Evolutionary conservation across 2,329 filamentous ascomycete genomes (phyloP).

Genomic region (Colletotrichum sp.): DNA sequence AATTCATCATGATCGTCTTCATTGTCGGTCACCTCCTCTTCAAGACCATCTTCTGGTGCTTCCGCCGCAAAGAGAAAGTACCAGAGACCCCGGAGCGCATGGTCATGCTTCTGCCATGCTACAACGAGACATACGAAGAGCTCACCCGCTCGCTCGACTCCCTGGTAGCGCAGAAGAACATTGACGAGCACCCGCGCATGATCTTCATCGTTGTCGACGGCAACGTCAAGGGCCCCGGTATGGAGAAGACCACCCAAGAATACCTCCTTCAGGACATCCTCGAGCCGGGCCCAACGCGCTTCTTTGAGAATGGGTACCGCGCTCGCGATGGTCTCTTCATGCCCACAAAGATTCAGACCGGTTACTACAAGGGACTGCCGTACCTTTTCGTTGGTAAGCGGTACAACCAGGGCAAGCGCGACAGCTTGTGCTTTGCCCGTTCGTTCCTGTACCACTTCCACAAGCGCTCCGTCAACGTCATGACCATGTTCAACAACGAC

Average conservation of each 20-base stretch:
- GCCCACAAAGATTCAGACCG: conserved; percentile 47
- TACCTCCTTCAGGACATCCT: conserved; percentile 53
- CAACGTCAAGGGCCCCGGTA: conserved; percentile 48
- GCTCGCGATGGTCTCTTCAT: conserved; percentile 50
- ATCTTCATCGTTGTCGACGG: conserved; percentile 55
- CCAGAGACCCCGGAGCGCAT: conserved; percentile 42
- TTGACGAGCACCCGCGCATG: conserved; percentile 42
- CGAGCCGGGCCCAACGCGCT: conserved; percentile 32
- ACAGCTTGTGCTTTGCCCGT: conserved; percentile 52
- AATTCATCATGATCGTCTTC: conserved; percentile 44
- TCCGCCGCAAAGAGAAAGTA: conserved; percentile 31
- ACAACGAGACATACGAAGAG: conserved; percentile 52
- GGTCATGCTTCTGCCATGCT: conserved; percentile 52
- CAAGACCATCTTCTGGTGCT: conserved; percentile 31
- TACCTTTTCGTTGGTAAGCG: conserved; percentile 53
- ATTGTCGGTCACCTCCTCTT: conserved; percentile 37
- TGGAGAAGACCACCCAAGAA: conserved; percentile 51
- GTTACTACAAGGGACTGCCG: conserved; percentile 48
- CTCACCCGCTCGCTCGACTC: conserved; percentile 49
- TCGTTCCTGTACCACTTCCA: conserved; percentile 55
- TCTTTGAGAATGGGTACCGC: conserved; percentile 47
- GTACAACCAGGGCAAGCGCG: conserved; percentile 54
- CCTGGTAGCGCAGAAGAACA: conserved; percentile 45
- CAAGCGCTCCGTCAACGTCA: conserved; percentile 40
- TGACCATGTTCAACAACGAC: conserved; percentile 50